Evolutionary conservation across 2,329 filamentous ascomycete genomes (phyloP), one percentile per base, ranked within the genome.

Genomic region (Leptographium wingfieldii): DNA sequence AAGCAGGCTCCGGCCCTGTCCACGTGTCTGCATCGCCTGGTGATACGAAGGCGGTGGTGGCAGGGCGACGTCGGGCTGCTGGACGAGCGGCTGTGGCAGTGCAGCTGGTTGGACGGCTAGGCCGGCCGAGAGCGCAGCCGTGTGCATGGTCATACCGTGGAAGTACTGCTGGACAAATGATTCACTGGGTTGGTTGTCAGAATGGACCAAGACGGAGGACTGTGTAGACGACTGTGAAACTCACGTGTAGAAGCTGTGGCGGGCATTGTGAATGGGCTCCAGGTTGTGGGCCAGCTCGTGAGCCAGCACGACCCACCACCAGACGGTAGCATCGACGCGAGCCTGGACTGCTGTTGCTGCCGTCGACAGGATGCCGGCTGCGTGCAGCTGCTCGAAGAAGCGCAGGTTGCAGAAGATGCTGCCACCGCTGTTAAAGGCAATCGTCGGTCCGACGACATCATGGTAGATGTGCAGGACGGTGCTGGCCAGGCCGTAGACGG

Each of bases 221-320:
- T 31, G 2, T 5, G 31, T 31, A 46, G 16, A 43, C 11, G 16
- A 19, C 9, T 14, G 10, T 31, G 31, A 7, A 31, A n/a, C 80
- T 72, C 73, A 85, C 74, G 86, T 92, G 69, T 94, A 95, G 69
- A 86, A 95, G 67, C 85, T 88, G 72, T 95, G 90, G 59, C 87
- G 81, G 19, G 87, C 78, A 68, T 86, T 87, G 71, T 97, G 92
- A 63, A 84, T 80, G 46, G 75, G 74, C 10, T 96, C 90, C 59
- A 99, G 74, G 70, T 99, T 99, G 73, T 99, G 94, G 61, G 94
- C 92, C 71, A 99, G 74, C 74, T 99, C 95, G 70, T 99, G 94
- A 63, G 91, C 95, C 63, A 96, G 72, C n/a, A 94, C 91, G 64
- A 66, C 68, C 61, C 63, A 62, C 62, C 64, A 64, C 61, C 63